A percentile compares a stretch with the other conserved stretches of the same genome.
Conservation (phyloP, 805 yeast species). For the Suhomyces vadensis region DNA sequence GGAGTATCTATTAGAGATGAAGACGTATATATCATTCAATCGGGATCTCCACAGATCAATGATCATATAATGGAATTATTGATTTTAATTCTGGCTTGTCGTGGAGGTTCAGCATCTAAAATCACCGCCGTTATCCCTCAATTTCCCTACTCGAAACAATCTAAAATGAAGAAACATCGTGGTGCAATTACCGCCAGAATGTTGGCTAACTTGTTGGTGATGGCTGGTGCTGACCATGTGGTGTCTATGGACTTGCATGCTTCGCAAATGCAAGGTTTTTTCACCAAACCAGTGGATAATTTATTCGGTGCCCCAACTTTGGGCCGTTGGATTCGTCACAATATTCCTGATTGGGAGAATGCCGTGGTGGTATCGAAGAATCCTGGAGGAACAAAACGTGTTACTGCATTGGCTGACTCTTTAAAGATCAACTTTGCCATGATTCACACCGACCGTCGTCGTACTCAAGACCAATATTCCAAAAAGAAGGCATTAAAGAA, state of each 20-base stretch:
- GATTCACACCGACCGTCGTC: conserved; percentile 97
- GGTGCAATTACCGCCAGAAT: conserved; percentile 98
- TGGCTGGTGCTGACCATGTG: conserved; percentile 99
- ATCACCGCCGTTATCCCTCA: conserved; percentile 97
- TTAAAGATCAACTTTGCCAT: conserved; percentile 95
- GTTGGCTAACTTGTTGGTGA: conserved; percentile 90
- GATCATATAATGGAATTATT: conserved; percentile 96
- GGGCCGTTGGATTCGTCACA: conserved; percentile 93
- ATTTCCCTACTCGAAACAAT: conserved; percentile 95
- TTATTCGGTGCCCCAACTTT: conserved; percentile 94
- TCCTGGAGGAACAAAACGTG: conserved; percentile 98
- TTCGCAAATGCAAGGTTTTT: conserved; percentile 98
- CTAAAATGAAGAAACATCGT: conserved; percentile 97
- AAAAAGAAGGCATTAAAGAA: conserved; percentile 44
- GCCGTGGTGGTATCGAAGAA: conserved; percentile 98
- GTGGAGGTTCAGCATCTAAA: conserved; percentile 97
- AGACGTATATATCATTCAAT: conserved; percentile 89
- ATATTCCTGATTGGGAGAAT: conserved; percentile 78
- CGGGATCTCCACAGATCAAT: conserved; percentile 83
- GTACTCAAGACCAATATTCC: conserved; percentile 66
- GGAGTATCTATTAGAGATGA: conserved; percentile 96
- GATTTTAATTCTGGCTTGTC: conserved; percentile 90
- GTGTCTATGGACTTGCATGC: conserved; percentile 97
- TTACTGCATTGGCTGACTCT: conserved; percentile 96
- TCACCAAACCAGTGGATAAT: conserved; percentile 95